Conservation (phyloP, 1,284 basidiomycete genomes). For the Paramarasmius palmivorus region DNA sequence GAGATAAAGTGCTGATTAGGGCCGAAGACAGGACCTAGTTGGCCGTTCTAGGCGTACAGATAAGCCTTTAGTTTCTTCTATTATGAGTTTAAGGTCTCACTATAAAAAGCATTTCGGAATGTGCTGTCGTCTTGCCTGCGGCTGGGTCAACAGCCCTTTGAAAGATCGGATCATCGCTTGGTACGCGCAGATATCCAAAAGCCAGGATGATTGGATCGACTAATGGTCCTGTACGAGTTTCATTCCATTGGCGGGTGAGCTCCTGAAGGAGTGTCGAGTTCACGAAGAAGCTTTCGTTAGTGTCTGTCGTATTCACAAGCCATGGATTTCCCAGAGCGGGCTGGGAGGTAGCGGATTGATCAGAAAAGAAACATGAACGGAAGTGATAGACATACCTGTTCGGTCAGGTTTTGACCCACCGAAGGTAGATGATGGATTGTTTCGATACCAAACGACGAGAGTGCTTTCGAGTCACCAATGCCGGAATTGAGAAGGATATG, state of each 20-base stretch:
- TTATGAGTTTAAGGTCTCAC: background rate
- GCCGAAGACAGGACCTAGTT: no score
- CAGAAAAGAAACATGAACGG: no score
- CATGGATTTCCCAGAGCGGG: conserved; percentile 1
- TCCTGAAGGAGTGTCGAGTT: background rate
- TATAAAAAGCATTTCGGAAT: background rate
- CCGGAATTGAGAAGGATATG: conserved; percentile 10
- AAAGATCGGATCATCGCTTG: no score
- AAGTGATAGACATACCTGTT: no score
- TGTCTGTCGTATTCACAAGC: conserved; percentile 1
- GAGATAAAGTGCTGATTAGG: background rate
- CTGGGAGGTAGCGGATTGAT: no score
- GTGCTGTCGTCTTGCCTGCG: background rate
- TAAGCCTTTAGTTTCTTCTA: no score
- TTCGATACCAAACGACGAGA: conserved; percentile 5
- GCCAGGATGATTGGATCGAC: background rate
- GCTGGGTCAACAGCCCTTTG: background rate
- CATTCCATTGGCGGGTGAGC: background rate
- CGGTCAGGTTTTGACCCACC: conserved; percentile 12
- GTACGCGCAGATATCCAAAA: no score
- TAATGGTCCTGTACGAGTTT: background rate
- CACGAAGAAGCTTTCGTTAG: background rate
- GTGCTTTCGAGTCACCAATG: conserved; percentile 7
- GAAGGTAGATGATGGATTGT: conserved; percentile 4
- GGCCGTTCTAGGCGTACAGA: no score